Percentiles rank a stretch among this genome's conserved stretches.
phyloP scores from a whole-genome alignment of 805 yeast species.

The Candida xyloterini region DNA sequence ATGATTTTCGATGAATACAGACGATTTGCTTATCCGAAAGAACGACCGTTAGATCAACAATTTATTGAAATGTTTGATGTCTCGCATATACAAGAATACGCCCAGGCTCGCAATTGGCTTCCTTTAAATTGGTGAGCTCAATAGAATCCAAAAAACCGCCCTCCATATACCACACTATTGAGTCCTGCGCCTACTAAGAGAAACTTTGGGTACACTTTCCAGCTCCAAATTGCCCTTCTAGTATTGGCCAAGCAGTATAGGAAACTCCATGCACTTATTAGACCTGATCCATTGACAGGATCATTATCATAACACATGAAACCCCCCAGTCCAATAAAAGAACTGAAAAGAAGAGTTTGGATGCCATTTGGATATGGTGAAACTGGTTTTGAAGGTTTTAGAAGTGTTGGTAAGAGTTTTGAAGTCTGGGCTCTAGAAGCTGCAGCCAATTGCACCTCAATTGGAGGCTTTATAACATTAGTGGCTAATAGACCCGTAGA shows the following conservation, averaged over 20 bases:
- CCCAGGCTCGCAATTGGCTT: constrained; percentile 51
- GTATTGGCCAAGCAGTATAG: constrained; percentile 73
- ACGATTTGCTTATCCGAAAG: constrained; percentile 91
- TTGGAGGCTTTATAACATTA: constrained; percentile 23
- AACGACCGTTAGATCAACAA: constrained; percentile 93
- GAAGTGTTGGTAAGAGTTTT: constrained; percentile 9
- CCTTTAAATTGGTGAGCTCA: constrained; percentile 63
- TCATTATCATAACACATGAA: constrained; percentile 79
- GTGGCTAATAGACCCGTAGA: constrained; percentile 34
- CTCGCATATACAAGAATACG: constrained; percentile 53
- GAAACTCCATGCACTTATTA: constrained; percentile 76
- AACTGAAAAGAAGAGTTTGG: constrained; percentile 49
- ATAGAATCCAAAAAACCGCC: constrained; percentile 52
- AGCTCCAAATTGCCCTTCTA: constrained; percentile 49
- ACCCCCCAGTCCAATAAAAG: constrained; percentile 62
- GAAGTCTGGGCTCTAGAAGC: constrained; percentile 13
- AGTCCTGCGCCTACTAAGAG: constrained; percentile 56
- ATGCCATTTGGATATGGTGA: constrained; percentile 29
- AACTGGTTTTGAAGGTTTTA: constrained; percentile 15
- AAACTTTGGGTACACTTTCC: constrained; percentile 59
- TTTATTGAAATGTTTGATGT: constrained; percentile 88
- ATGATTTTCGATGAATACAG: constrained; percentile 96
- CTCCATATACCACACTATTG: constrained; percentile 67
- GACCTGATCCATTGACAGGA: constrained; percentile 74
- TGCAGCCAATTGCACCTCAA: constrained; percentile 15